These are phyloP conservation scores for Maudiozyma turicensis DNA, from an alignment of 805 yeast species.

Conservation along the genomic window DNA sequence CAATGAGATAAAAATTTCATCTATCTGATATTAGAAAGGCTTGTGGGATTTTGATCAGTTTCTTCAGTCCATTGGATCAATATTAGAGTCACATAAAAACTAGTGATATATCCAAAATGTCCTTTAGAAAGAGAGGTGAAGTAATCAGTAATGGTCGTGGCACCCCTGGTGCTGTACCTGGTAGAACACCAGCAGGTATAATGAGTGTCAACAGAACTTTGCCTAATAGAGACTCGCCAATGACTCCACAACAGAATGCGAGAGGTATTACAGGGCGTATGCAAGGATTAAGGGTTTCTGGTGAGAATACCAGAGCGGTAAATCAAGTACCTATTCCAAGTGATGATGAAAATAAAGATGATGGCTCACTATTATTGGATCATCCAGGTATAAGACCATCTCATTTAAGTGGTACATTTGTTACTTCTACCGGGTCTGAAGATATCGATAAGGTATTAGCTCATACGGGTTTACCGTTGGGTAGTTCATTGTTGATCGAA, in stretches of 20 bases:
- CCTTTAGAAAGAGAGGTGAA: slow-evolving; percentile 52
- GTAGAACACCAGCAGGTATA: slow-evolving; percentile 7
- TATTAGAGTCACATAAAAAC: neutral
- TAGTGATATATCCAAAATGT: slow-evolving; percentile 30
- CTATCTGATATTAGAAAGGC: no score
- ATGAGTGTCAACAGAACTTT: neutral
- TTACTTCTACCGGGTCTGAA: slow-evolving; percentile 69
- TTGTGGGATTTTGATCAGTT: neutral
- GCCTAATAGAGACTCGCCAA: neutral
- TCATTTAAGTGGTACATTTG: slow-evolving; percentile 55
- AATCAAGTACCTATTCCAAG: neutral
- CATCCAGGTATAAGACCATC: slow-evolving; percentile 72
- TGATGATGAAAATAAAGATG: neutral
- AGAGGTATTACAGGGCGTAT: neutral
- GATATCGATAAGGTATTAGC: slow-evolving; percentile 66
- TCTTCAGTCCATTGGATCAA: neutral
- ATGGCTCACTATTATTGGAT: neutral
- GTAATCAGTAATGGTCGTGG: slow-evolving; percentile 23
- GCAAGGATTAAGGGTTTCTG: neutral
- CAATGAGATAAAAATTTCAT: no score
- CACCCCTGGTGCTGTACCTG: slow-evolving; percentile 11
- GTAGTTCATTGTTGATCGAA: slow-evolving; percentile 58
- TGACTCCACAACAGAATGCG: neutral
- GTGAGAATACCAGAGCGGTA: neutral
- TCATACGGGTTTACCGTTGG: slow-evolving; percentile 83